Percentiles rank a stretch among this genome's conserved stretches.
Conservation (phyloP, 331 rosid genomes). For the Malus hybrid region DNA sequence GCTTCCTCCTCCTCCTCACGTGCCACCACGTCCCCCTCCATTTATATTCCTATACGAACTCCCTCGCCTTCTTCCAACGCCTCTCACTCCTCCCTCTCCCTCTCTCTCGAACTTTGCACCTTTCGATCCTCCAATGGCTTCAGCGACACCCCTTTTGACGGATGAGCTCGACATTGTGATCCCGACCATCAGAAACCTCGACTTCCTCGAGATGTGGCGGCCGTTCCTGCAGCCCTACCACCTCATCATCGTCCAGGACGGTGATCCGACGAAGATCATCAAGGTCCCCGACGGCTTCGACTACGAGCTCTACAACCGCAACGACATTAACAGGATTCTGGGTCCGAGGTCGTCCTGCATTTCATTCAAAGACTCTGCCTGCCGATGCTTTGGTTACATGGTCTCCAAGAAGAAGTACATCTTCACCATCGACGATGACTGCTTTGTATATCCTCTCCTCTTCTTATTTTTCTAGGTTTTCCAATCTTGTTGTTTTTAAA, state of each 20-base stretch:
- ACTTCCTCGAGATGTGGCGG: constrained; percentile 59
- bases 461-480: not conserved
- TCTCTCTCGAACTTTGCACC: not conserved
- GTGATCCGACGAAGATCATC: constrained; percentile 44
- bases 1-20: constrained; percentile 20
- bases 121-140: constrained; percentile 20
- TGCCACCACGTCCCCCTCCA: constrained; percentile 13
- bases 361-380: constrained; percentile 58
- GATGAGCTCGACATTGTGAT: constrained; percentile 56
- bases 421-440: constrained; percentile 55
- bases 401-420: constrained; percentile 17
- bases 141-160: constrained; percentile 24
- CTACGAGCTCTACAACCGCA: constrained; percentile 48
- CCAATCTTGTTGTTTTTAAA: not conserved
- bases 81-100: not conserved
- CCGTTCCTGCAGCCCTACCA: constrained; percentile 47
- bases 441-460: constrained; percentile 30
- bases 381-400: constrained; percentile 54
- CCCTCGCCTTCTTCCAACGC: not conserved
- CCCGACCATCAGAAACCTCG: constrained; percentile 54
- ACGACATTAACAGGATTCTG: constrained; percentile 46
- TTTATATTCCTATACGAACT: constrained; percentile 17
- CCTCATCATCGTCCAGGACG: constrained; percentile 53
- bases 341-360: constrained; percentile 49
- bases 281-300: constrained; percentile 53